Evolutionary conservation across 345 rosid species (phyloP).

Genomic region (Citrus sp.): DNA sequence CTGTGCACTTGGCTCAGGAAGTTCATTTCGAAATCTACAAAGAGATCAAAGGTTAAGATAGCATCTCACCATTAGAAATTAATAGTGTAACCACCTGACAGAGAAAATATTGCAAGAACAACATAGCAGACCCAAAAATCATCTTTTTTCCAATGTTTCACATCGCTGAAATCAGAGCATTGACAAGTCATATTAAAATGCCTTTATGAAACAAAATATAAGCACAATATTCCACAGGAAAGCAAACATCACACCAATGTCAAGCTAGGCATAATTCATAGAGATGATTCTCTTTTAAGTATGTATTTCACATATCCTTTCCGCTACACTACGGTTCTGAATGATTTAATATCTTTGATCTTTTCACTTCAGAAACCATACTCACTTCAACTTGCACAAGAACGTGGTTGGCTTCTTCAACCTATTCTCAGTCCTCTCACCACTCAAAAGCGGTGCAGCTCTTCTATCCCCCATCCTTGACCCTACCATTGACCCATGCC

Average conservation of each 20-base stretch:
- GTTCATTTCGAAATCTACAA: constrained; percentile 91
- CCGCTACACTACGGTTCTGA: background rate
- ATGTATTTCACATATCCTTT: background rate
- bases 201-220: background rate
- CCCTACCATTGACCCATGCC: constrained; percentile 68
- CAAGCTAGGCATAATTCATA: background rate
- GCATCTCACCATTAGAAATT: constrained; percentile 6
- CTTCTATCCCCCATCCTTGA: constrained; percentile 80
- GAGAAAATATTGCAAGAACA: constrained; percentile 3
- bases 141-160: background rate
- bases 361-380: constrained; percentile 15
- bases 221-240: background rate
- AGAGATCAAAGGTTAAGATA: constrained; percentile 10
- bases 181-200: background rate
- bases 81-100: background rate
- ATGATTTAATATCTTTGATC: background rate
- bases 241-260: background rate
- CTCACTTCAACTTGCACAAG: constrained; percentile 97
- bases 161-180: background rate
- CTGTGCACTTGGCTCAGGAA: constrained; percentile 93
- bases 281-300: background rate
- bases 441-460: constrained; percentile 60
- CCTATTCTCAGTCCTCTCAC: constrained; percentile 87
- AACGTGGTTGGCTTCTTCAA: constrained; percentile 98
- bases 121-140: background rate